A percentile compares a stretch with the other conserved stretches of the same genome.
phyloP scores from a whole-genome alignment of 257 asterid genomes.

The Phtheirospermum japonicum region DNA sequence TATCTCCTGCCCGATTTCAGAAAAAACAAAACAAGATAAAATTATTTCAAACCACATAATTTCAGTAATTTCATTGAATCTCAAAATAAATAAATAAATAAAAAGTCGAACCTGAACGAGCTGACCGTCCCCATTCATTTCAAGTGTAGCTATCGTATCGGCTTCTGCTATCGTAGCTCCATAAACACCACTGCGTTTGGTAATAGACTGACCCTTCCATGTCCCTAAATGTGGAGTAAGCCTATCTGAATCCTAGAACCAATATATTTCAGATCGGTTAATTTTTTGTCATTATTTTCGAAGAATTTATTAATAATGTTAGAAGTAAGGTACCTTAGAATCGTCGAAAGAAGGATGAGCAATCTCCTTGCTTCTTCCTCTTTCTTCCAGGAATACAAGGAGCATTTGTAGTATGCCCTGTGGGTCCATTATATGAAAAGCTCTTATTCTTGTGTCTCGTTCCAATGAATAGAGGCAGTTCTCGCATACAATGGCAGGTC shows the following conservation, averaged over 20 bases:
- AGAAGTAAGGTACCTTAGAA: slow-evolving; percentile 44
- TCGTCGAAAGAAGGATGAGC: slow-evolving; percentile 59
- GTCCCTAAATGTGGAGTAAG: slow-evolving; percentile 66
- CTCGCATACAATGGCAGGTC: slow-evolving; percentile 90
- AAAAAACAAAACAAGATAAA: not conserved
- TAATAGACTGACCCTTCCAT: slow-evolving; percentile 87
- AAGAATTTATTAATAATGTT: not conserved
- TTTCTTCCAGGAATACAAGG: slow-evolving; percentile 80
- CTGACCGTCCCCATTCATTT: slow-evolving; percentile 61
- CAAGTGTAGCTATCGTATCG: slow-evolving; percentile 60
- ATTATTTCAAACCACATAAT: too few species aligned
- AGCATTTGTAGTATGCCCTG: slow-evolving; percentile 73
- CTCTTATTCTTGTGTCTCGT: slow-evolving; percentile 65
- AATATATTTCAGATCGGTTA: slow-evolving; percentile 24
- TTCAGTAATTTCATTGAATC: not conserved
- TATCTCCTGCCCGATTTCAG: slow-evolving; percentile 49
- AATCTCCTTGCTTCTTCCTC: slow-evolving; percentile 42
- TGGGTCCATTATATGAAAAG: slow-evolving; percentile 85
- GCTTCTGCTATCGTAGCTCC: slow-evolving; percentile 88
- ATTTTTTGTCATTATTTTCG: not conserved
- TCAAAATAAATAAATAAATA: not conserved
- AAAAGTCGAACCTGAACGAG: slow-evolving; percentile 63
- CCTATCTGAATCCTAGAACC: slow-evolving; percentile 59
- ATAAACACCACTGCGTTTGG: slow-evolving; percentile 92
- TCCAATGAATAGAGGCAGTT: slow-evolving; percentile 81